These are phyloP conservation scores for Nakazawaea laoshanensis DNA, from an alignment of 805 yeast genomes.

Conservation along the genomic window DNA sequence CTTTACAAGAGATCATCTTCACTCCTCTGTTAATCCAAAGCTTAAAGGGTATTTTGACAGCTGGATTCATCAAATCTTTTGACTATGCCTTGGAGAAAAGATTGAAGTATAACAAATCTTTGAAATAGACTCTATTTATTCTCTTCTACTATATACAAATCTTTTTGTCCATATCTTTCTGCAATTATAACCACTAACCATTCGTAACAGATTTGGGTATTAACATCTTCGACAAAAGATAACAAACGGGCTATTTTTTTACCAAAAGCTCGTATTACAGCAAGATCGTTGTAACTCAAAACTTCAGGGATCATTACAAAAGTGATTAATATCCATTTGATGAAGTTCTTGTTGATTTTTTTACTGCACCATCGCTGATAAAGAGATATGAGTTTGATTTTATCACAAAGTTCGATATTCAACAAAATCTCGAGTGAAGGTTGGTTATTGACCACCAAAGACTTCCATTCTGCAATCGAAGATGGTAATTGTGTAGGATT, in stretches of 20 bases:
- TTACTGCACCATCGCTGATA: constrained; percentile 32
- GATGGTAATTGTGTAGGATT: constrained; percentile 21
- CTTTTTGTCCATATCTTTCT: constrained; percentile 17
- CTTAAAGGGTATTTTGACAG: constrained; percentile 77
- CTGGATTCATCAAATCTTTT: constrained; percentile 66
- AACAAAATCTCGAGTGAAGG: constrained; percentile 24
- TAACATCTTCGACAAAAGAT: constrained; percentile 1
- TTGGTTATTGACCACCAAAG: constrained; percentile 22
- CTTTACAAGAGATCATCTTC: constrained; percentile 49
- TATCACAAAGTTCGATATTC: constrained; percentile 25
- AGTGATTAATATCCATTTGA: constrained; percentile 31
- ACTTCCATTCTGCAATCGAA: constrained; percentile 34
- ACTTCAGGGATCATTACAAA: constrained; percentile 30
- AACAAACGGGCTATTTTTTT: constrained; percentile 22
- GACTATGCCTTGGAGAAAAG: constrained; percentile 73
- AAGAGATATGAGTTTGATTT: constrained; percentile 30
- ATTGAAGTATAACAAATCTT: constrained; percentile 20
- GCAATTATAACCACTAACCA: constrained; percentile 15
- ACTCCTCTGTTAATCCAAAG: constrained; percentile 71
- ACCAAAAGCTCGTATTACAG: constrained; percentile 32
- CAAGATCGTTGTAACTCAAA: constrained; percentile 26
- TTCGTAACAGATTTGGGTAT: constrained; percentile 2
- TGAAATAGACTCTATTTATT: constrained; percentile 1
- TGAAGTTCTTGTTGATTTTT: constrained; percentile 19
- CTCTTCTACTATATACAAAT: constrained; percentile 13